phyloP scores from a whole-genome alignment of 306 rosid species.

The Sicyos edulis region DNA sequence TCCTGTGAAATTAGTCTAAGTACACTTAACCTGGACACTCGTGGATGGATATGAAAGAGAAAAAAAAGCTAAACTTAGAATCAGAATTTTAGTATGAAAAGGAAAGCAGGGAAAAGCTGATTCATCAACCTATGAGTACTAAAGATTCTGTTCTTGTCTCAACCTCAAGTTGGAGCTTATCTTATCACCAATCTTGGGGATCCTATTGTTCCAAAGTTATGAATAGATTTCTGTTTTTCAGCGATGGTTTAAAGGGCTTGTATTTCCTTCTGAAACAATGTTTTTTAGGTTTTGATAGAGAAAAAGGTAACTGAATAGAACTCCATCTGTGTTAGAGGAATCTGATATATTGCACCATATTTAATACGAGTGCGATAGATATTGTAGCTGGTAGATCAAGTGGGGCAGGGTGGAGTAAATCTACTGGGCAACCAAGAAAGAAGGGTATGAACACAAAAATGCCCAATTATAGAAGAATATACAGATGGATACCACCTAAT shows the following conservation, averaged over 20 bases:
- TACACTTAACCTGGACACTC: too few relatives aligned
- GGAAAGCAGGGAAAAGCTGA: constrained; percentile 20
- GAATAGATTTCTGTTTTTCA: constrained; percentile 19
- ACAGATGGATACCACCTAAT: constrained; percentile 39
- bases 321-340: constrained; percentile 26
- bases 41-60: too few relatives aligned
- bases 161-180: constrained; percentile 26
- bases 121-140: constrained; percentile 33
- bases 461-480: constrained; percentile 47
- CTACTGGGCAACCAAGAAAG: constrained; percentile 39
- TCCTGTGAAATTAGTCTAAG: too few relatives aligned
- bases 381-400: constrained; percentile 31
- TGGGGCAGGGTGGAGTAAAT: constrained; percentile 37
- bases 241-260: neutral
- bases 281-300: constrained; percentile 21
- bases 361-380: constrained; percentile 26
- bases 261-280: constrained; percentile 13
- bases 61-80: neutral
- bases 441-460: constrained; percentile 33
- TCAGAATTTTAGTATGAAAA: constrained; percentile 21
- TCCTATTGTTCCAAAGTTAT: constrained; percentile 4
- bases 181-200: constrained; percentile 20
- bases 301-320: constrained; percentile 7
- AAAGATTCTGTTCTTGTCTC: constrained; percentile 25
- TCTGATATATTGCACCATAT: constrained; percentile 28